phyloP scores from a whole-genome alignment of 2,329 filamentous ascomycete genomes.

The Colletotrichum viniferum region DNA sequence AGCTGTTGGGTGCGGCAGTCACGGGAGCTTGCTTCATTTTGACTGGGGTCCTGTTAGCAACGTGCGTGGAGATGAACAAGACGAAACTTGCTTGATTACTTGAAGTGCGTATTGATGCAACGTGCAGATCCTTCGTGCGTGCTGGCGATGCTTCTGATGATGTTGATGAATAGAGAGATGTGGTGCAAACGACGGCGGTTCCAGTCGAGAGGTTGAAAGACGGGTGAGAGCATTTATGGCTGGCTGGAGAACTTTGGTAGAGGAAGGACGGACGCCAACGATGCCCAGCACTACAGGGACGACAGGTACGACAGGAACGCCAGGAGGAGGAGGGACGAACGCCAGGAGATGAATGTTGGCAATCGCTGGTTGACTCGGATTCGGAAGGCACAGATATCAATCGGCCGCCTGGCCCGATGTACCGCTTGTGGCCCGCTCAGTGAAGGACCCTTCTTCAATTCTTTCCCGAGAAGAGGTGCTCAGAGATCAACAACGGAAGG shows the following conservation, averaged over 20 bases:
- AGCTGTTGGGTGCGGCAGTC: not conserved
- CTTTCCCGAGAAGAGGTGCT: not conserved
- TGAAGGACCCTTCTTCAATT: not conserved
- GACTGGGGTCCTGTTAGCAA: not conserved
- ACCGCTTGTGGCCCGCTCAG: not conserved
- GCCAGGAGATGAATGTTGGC: not conserved
- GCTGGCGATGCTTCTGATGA: not conserved
- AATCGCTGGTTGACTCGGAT: not conserved
- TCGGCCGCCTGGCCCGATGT: not conserved
- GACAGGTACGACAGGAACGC: not conserved
- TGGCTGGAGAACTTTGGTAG: not conserved
- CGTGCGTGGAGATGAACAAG: not conserved
- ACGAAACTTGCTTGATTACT: not conserved
- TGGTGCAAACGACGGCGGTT: not conserved
- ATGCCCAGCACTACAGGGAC: not conserved
- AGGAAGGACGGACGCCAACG: not conserved
- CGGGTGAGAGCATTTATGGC: not conserved
- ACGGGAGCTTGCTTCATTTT: not conserved
- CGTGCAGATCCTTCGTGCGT: not conserved
- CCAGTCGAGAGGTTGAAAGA: not conserved
- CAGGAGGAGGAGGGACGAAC: not conserved
- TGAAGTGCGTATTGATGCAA: not conserved
- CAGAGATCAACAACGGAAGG: not conserved
- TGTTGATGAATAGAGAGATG: not conserved
- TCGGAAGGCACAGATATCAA: accelerated